These are phyloP conservation scores for Eucalyptus cloeziana DNA, from an alignment of 345 rosid genomes.

Conservation along the genomic window DNA sequence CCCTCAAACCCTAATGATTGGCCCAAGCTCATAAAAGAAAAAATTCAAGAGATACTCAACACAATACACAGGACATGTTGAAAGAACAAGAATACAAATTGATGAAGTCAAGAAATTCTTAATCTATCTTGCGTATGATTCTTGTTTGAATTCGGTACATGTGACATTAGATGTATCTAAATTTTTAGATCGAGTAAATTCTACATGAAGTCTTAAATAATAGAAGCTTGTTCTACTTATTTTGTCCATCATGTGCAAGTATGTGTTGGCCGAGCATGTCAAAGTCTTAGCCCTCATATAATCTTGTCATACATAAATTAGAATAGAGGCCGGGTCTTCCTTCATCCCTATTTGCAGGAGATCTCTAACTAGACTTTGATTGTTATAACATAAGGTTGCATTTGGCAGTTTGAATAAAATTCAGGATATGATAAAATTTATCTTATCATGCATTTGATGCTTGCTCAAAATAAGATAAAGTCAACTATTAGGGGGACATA, in stretches of 20 bases:
- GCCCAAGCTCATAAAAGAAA: too few species aligned
- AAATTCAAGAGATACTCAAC: too few species aligned
- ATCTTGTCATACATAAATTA: neutral
- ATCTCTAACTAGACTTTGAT: neutral
- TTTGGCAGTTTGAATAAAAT: too few species aligned
- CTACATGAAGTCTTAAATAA: neutral
- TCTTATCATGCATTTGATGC: too few species aligned
- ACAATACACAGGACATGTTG: neutral
- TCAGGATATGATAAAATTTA: too few species aligned
- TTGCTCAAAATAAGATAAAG: too few species aligned
- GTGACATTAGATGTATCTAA: neutral
- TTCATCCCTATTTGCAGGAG: neutral
- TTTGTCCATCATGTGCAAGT: neutral
- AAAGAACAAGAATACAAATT: neutral
- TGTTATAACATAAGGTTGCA: neutral
- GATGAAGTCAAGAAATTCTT: neutral
- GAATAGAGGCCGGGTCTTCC: neutral
- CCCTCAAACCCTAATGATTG: too few species aligned
- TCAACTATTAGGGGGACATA: too few species aligned
- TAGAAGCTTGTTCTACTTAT: neutral
- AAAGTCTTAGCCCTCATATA: neutral
- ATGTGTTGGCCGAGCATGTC: neutral
- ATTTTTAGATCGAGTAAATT: neutral
- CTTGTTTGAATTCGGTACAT: neutral
- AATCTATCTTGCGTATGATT: neutral